phyloP scores from a whole-genome alignment of 306 rosid genomes.

The Citrullus amarus region DNA sequence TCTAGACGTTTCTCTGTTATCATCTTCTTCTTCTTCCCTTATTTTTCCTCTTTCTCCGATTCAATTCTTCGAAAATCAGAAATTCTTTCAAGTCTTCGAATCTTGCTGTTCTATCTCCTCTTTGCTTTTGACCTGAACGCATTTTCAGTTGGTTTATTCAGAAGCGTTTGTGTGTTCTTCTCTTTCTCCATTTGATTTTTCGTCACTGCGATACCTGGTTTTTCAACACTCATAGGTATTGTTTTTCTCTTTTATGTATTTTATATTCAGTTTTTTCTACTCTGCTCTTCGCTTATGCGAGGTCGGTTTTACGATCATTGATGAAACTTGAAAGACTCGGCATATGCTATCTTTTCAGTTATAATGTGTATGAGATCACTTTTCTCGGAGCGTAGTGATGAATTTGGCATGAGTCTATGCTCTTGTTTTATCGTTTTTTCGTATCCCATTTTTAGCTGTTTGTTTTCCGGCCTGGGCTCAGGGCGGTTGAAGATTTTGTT shows the following conservation, averaged over 20 bases:
- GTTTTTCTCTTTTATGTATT: neutral
- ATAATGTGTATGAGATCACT: neutral
- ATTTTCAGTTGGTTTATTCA: neutral
- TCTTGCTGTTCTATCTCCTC: neutral
- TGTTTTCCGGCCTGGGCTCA: neutral
- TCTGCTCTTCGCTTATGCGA: neutral
- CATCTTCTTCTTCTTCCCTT: conserved; percentile 3
- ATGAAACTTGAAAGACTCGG: neutral
- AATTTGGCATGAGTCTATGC: neutral
- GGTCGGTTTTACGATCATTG: neutral
- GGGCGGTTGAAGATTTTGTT: neutral
- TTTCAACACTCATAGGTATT: neutral
- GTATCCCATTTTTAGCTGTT: neutral
- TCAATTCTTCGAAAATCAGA: neutral
- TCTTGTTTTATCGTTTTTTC: neutral
- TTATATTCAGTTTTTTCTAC: neutral
- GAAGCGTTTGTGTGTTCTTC: neutral
- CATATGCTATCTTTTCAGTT: neutral
- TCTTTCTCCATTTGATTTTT: neutral
- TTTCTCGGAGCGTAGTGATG: neutral
- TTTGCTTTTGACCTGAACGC: neutral
- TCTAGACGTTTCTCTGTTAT: neutral
- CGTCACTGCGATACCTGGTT: neutral
- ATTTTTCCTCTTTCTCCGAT: neutral
- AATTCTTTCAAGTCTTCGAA: neutral